Conservation (phyloP, 306 rosid species). For the Acacia confusa region DNA sequence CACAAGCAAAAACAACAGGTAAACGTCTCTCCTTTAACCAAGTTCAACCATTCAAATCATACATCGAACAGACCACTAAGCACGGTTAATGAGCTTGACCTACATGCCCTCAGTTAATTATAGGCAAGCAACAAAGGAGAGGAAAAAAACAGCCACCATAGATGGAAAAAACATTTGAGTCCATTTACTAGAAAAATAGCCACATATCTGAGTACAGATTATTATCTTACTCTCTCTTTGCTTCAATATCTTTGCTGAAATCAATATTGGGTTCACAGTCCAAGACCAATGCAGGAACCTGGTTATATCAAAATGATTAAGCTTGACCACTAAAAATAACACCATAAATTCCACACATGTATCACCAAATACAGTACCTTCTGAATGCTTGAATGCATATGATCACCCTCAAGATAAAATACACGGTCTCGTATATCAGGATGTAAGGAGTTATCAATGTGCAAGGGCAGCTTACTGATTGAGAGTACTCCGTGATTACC, state of each 20-base stretch:
- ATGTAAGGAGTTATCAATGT: slow-evolving; percentile 73
- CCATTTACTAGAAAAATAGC: neutral
- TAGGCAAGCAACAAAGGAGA: neutral
- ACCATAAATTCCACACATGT: slow-evolving; percentile 17
- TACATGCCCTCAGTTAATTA: neutral
- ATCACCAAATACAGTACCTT: slow-evolving; percentile 54
- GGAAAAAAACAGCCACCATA: neutral
- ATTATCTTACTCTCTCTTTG: slow-evolving; percentile 83
- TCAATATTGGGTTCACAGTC: slow-evolving; percentile 99
- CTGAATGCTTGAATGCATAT: slow-evolving; percentile 97
- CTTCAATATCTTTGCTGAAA: slow-evolving; percentile 91
- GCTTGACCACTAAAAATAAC: slow-evolving; percentile 3
- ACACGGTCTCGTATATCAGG: slow-evolving; percentile 91
- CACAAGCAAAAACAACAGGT: too few species aligned
- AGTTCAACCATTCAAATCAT: neutral
- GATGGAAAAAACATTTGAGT: neutral
- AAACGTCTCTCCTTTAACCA: too few species aligned
- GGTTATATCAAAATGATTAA: slow-evolving; percentile 30
- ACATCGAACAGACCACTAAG: neutral
- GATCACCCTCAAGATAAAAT: slow-evolving; percentile 89
- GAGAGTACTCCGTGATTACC: slow-evolving; percentile 81
- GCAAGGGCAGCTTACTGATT: slow-evolving; percentile 64
- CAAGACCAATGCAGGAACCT: slow-evolving; percentile 98
- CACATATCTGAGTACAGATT: slow-evolving; percentile 22
- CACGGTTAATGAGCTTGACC: neutral